phyloP scores from a whole-genome alignment of 1,284 basidiomycete species.

The Ganoderma resinaceum region DNA sequence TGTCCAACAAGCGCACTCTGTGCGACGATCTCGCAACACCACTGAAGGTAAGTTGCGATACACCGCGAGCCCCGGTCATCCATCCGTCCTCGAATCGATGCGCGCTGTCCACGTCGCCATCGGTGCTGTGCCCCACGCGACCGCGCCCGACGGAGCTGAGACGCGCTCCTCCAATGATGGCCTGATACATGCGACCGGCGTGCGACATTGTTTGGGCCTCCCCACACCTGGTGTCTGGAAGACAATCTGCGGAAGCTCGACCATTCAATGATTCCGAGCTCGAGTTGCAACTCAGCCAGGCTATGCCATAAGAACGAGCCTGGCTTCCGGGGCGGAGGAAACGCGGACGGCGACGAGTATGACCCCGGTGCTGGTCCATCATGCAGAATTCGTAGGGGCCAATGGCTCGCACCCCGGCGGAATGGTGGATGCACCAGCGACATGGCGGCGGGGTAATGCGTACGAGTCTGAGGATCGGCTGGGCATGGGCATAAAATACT shows the following conservation, averaged over 20 bases:
- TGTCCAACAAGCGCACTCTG: conserved; percentile 5
- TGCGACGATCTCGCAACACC: conserved; percentile 1
- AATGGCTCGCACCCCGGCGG: neutral
- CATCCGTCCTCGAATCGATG: neutral
- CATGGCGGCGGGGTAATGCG: neutral
- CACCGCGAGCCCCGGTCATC: neutral
- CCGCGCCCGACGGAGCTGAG: conserved; percentile 1
- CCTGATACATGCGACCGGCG: neutral
- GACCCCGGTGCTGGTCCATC: neutral
- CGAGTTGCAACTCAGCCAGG: conserved; percentile 6
- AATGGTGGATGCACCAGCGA: neutral
- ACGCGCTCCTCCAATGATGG: neutral
- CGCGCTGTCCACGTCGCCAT: neutral
- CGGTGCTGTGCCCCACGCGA: conserved; percentile 9
- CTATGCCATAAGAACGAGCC: neutral
- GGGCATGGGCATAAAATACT: neutral
- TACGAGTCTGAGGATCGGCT: neutral
- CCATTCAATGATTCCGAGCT: neutral
- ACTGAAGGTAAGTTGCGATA: neutral
- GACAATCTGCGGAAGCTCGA: neutral
- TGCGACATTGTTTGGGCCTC: neutral
- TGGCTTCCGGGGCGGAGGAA: conserved; percentile 1
- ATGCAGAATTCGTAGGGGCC: neutral
- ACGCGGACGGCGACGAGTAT: neutral
- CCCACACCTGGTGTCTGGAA: neutral